phyloP scores from a whole-genome alignment of 176 grass and related monocot genomes.

The Melocanna baccifera region DNA sequence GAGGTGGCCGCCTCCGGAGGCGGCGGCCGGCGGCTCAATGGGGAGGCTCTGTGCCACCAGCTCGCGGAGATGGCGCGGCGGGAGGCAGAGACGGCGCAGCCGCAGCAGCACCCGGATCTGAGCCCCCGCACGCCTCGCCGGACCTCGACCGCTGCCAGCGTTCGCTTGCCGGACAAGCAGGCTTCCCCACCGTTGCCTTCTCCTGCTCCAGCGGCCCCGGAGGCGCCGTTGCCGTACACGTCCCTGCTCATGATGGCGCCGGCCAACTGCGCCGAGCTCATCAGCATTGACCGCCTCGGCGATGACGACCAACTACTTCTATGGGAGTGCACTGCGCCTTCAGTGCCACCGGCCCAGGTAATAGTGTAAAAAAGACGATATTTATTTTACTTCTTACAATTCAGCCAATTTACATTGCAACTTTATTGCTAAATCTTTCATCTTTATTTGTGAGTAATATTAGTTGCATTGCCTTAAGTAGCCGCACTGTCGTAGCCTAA shows the following conservation, averaged over 20 bases:
- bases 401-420: not conserved
- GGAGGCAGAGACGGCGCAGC: constrained; percentile 10
- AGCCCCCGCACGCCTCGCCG: constrained; percentile 52
- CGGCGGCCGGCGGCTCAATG: constrained; percentile 22
- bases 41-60: constrained; percentile 50
- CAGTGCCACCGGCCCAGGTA: constrained; percentile 58
- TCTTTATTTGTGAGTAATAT: not conserved
- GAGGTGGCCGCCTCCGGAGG: not conserved
- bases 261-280: constrained; percentile 36
- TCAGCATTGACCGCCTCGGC: constrained; percentile 9
- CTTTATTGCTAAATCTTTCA: not conserved
- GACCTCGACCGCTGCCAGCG: constrained; percentile 21
- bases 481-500: not conserved
- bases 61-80: constrained; percentile 59
- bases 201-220: not conserved
- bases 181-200: not conserved
- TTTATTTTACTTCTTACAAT: not conserved
- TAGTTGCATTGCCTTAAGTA: constrained; percentile 7
- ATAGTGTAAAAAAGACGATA: not conserved
- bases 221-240: constrained; percentile 47
- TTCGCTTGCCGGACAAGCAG: constrained; percentile 33
- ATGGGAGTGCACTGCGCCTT: constrained; percentile 48
- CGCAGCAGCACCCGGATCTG: constrained; percentile 38
- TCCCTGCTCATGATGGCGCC: constrained; percentile 58
- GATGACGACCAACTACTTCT: constrained; percentile 49